phyloP scores from a whole-genome alignment of 768 basidiomycete genomes.

The Suillus alpinus region DNA sequence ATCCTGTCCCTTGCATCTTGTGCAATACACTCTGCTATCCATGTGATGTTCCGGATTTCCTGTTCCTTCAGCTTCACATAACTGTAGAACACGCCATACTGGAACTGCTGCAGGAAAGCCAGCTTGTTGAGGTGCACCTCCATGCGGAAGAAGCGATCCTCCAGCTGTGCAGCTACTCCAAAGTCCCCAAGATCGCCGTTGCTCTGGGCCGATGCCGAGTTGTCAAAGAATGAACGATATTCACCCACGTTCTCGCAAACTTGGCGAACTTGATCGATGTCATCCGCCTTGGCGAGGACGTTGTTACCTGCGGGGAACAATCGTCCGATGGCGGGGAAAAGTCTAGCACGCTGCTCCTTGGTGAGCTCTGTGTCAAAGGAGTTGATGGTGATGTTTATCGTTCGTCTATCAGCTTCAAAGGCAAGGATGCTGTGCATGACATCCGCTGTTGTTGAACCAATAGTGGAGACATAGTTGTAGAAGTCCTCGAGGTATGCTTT shows the following conservation, averaged over 20 bases:
- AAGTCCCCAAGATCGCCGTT: conserved; percentile 40
- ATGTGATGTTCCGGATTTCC: conserved; percentile 84
- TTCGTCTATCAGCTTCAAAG: conserved; percentile 96
- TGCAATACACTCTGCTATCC: conserved; percentile 98
- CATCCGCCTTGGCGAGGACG: conserved; percentile 88
- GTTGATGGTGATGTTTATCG: conserved; percentile 99
- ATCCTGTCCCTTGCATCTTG: conserved; percentile 96
- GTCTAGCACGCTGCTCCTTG: conserved; percentile 91
- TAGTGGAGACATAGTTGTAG: conserved; percentile 72
- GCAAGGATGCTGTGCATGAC: conserved; percentile 90
- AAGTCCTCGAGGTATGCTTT: conserved; percentile 99
- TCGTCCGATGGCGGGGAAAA: conserved; percentile 92
- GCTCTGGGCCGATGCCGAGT: conserved; percentile 33
- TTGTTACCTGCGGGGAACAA: conserved; percentile 97
- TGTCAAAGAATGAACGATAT: conserved; percentile 88
- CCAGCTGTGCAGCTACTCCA: conserved; percentile 65
- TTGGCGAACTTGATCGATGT: conserved; percentile 86
- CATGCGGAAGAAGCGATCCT: conserved; percentile 91
- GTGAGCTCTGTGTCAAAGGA: conserved; percentile 94
- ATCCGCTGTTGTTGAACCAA: conserved; percentile 84
- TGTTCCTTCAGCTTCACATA: conserved; percentile 92
- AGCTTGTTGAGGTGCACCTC: conserved; percentile 95
- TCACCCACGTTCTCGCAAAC: conserved; percentile 88
- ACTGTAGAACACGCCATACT: conserved; percentile 88
- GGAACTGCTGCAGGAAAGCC: conserved; percentile 96